Conservation (phyloP, 345 rosid species). For the Raphanus sativus region DNA sequence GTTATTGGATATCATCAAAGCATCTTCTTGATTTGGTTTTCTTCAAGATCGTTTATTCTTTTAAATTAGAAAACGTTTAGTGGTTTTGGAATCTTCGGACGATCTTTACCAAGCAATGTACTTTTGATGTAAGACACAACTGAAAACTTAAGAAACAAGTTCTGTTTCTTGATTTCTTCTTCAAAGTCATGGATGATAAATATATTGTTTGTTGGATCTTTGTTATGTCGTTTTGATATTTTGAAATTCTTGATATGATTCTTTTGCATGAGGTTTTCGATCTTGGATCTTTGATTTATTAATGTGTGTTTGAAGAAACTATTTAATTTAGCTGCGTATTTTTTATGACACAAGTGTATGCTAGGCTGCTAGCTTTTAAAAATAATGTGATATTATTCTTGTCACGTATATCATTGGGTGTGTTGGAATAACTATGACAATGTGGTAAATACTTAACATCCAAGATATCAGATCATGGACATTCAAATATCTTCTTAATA, state of each 20-base stretch:
- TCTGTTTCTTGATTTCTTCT: slow-evolving; percentile 19
- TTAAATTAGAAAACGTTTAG: slow-evolving; percentile 19
- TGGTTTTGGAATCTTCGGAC: slow-evolving; percentile 18
- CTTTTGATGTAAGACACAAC: slow-evolving; percentile 28
- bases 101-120: slow-evolving; percentile 15
- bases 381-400: slow-evolving; percentile 13
- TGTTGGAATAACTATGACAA: background rate
- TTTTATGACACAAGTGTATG: slow-evolving; percentile 29
- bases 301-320: background rate
- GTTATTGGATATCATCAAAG: slow-evolving; percentile 6
- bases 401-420: background rate
- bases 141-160: background rate
- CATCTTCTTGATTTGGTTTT: slow-evolving; percentile 22
- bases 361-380: background rate
- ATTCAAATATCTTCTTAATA: slow-evolving; percentile 5
- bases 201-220: slow-evolving; percentile 17
- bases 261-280: slow-evolving; percentile 38
- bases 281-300: slow-evolving; percentile 27
- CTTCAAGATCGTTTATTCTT: slow-evolving; percentile 29
- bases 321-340: slow-evolving; percentile 23
- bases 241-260: slow-evolving; percentile 32
- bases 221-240: no score
- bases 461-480: background rate
- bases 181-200: background rate
- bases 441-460: slow-evolving; percentile 1